Evolutionary conservation across 225 moss, liverwort and hornwort genomes (phyloP).

Genomic region (Pleurozium schreberi): DNA sequence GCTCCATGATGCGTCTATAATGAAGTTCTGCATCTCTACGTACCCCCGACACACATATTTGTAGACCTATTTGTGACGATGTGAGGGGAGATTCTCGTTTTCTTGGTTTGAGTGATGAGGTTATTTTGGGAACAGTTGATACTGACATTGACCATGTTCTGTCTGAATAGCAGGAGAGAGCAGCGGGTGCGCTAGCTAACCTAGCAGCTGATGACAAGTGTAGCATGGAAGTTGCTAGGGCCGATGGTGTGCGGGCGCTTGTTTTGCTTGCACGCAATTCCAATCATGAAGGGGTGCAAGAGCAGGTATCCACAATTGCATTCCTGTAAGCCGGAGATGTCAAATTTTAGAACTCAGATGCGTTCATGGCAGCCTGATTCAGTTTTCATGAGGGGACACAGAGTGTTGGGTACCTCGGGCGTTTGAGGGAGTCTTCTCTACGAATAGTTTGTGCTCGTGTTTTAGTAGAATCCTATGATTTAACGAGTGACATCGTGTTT

Average conservation of each 20-base stretch:
- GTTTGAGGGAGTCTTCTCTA: neutral
- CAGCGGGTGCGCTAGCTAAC: constrained; percentile 92
- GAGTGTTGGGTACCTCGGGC: neutral
- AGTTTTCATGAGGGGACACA: neutral
- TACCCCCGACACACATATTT: neutral
- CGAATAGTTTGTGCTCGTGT: neutral
- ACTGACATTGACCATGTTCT: constrained; percentile 15
- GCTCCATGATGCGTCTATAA: neutral
- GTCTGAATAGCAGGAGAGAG: constrained; percentile 67
- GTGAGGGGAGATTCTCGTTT: neutral
- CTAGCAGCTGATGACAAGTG: constrained; percentile 96
- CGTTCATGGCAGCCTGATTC: neutral
- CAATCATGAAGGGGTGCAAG: constrained; percentile 84
- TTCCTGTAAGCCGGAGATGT: neutral
- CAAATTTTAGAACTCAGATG: neutral
- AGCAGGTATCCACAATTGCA: constrained; percentile 39
- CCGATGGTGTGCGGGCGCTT: constrained; percentile 82
- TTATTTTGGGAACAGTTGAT: neutral
- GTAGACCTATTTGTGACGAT: neutral
- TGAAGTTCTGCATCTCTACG: neutral
- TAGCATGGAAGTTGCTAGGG: constrained; percentile 89
- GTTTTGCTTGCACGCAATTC: constrained; percentile 81
- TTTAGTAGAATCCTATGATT: neutral
- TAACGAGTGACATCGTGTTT: neutral
- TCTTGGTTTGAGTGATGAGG: neutral